Percentiles rank a stretch among this genome's conserved stretches.
Conservation (phyloP, 2,329 filamentous ascomycete species). For the Alternaria arborescens region DNA sequence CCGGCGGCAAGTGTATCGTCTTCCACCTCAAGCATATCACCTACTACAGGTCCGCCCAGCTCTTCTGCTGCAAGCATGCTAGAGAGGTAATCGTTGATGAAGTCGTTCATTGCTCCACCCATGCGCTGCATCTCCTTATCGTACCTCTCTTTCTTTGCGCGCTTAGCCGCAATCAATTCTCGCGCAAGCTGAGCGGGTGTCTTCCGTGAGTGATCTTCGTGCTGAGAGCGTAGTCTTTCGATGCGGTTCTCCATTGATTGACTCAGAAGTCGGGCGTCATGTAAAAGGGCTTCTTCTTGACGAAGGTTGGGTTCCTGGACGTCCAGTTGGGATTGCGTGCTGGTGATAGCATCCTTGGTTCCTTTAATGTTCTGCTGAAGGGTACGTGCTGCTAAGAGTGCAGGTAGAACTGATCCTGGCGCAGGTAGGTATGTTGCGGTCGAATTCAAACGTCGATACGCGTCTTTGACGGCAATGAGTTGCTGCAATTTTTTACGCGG, state of each 20-base stretch:
- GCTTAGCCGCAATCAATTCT: constrained; percentile 69
- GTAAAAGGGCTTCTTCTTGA: constrained; percentile 56
- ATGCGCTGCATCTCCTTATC: constrained; percentile 68
- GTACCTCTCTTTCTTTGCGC: constrained; percentile 66
- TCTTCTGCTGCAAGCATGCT: constrained; percentile 84
- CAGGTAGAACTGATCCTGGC: constrained; percentile 72
- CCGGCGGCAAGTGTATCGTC: constrained; percentile 63
- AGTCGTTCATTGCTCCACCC: constrained; percentile 70
- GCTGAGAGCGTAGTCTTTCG: constrained; percentile 64
- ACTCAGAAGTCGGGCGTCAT: constrained; percentile 58
- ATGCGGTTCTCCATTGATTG: constrained; percentile 66
- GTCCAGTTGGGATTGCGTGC: constrained; percentile 53
- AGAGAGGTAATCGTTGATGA: constrained; percentile 75
- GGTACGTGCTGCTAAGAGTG: constrained; percentile 74
- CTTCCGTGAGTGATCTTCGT: constrained; percentile 66
- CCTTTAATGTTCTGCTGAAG: constrained; percentile 71
- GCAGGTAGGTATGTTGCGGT: constrained; percentile 72
- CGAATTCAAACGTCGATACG: constrained; percentile 70
- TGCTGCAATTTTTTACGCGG: constrained; percentile 53
- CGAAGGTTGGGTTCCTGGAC: constrained; percentile 52
- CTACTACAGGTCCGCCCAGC: constrained; percentile 82
- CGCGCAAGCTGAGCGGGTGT: constrained; percentile 68
- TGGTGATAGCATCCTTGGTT: constrained; percentile 66
- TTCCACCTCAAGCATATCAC: constrained; percentile 72
- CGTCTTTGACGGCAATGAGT: constrained; percentile 65